Percentiles rank a stretch among this genome's conserved stretches.
Conservation (phyloP, 139 green algal genomes). For the Chlamydomonas incerta region DNA sequence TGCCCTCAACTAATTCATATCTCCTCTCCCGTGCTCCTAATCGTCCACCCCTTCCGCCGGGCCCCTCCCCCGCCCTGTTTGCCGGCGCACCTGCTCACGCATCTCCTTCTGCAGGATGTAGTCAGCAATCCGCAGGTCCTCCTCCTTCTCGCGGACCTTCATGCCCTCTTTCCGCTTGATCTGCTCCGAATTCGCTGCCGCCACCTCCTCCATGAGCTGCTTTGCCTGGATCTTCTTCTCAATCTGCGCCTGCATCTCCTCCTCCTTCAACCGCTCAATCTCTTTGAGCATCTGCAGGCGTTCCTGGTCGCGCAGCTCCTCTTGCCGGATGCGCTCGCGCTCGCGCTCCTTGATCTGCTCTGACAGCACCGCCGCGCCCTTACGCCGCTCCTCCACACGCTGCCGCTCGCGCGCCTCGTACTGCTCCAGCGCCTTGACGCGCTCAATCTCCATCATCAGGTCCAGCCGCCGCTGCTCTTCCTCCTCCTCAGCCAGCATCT, state of each 20-base stretch:
- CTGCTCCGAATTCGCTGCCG: conserved; percentile 78
- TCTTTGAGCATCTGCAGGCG: conserved; percentile 68
- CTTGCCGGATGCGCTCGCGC: conserved; percentile 61
- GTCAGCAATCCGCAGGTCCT: conserved; percentile 82
- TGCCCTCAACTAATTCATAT: too few relatives aligned
- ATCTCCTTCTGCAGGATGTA: conserved; percentile 84
- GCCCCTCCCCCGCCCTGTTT: too few relatives aligned
- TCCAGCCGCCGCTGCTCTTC: conserved; percentile 77
- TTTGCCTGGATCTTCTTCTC: conserved; percentile 72
- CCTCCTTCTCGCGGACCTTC: conserved; percentile 75
- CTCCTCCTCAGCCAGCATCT: conserved; percentile 72
- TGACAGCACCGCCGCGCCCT: conserved; percentile 76
- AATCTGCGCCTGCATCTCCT: conserved; percentile 63
- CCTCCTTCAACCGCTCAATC: conserved; percentile 59
- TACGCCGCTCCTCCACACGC: conserved; percentile 68
- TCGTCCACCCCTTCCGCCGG: too few relatives aligned
- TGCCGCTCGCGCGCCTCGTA: conserved; percentile 78
- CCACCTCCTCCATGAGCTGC: conserved; percentile 76
- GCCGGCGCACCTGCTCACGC: conserved; percentile 68
- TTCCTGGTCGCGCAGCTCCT: conserved; percentile 77
- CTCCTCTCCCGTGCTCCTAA: too few relatives aligned
- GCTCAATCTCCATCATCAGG: conserved; percentile 89
- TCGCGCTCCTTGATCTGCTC: conserved; percentile 84
- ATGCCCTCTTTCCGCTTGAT: conserved; percentile 80
- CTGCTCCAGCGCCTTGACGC: conserved; percentile 70